Evolutionary conservation across 2,329 filamentous ascomycete species (phyloP), one percentile per base, ranked within the genome.

Genomic region (Aspergillus spinulosporus): DNA sequence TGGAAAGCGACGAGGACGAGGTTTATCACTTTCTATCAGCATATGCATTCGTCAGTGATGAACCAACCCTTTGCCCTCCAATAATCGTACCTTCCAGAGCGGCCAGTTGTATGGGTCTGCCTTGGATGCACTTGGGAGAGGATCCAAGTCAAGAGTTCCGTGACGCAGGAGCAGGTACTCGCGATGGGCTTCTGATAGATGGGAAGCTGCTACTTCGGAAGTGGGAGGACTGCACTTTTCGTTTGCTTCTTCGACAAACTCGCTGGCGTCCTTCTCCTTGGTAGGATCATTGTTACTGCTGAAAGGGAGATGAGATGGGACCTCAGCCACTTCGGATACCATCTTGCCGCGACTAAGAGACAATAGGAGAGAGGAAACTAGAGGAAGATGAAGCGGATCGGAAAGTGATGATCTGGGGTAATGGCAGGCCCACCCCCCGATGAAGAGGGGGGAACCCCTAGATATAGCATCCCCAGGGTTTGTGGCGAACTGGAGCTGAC

Each of bases 51-150:
- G 32, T 55, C 5, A 58, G 37, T n/a, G 43, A 39, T 44, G 3
- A 11, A 28, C 26, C 26, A 26, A 9, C 45, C 12, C 8, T 15
- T 31, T 7, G 11, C 5, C 14, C 29, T 37, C 11, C 9, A 36
- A 21, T 2, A 21, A 36, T 8, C 31, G 40, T 59, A 77, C 76
- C 72, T 80, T 82, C 75, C 78, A 79, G 15, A 63, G 64, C 2
- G 80, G 75, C 80, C 80, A 84, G 56, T 84, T 84, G 64, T 81
- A 82, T 4, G 81, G 82, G 63, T 84, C 81, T 4, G 78, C 77
- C 42, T 75, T 74, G 32, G 75, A 74, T 58, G 74, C 72, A 26
- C 73, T 75, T 2, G 82, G 82, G 36, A 83, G 66, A 3, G 81
- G 82, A 54, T 82, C 78, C 6, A 84, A 74, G 15, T 82, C 76